phyloP scores from a whole-genome alignment of 108 stramenopile genomes.

The Skeletonema menzelii region DNA sequence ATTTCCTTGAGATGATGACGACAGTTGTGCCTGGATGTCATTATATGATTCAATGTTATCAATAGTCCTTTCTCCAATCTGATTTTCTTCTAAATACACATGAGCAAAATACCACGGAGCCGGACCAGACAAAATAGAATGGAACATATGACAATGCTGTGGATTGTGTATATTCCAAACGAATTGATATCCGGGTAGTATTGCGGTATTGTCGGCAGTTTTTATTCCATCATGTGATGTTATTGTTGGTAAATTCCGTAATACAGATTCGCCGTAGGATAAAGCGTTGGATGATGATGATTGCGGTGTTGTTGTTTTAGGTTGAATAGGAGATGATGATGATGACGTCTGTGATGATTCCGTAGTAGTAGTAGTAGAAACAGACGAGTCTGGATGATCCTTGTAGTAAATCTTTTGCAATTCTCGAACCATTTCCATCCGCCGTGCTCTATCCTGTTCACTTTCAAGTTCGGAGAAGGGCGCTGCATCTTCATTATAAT shows the following conservation, averaged over 20 bases:
- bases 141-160: conserved; percentile 67
- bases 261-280: conserved; percentile 4
- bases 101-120: conserved; percentile 58
- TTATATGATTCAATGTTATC: conserved; percentile 12
- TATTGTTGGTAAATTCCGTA: conserved; percentile 11
- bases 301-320: no score
- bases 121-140: conserved; percentile 42
- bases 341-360: no score
- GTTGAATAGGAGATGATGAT: no score
- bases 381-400: not conserved
- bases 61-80: not conserved
- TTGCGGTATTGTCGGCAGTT: not conserved
- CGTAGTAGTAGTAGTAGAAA: no score
- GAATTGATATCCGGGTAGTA: conserved; percentile 60
- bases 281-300: not conserved
- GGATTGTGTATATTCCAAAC: conserved; percentile 58
- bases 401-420: conserved; percentile 35
- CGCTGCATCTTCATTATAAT: conserved; percentile 29
- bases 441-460: conserved; percentile 5
- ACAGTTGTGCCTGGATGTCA: not conserved
- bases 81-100: conserved; percentile 23
- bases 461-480: conserved; percentile 35
- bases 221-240: conserved; percentile 7
- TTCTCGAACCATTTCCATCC: conserved; percentile 42
- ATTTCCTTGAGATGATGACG: conserved; percentile 1